Evolutionary conservation across 441 rosid species (phyloP).

Genomic region (Populus hybrid): DNA sequence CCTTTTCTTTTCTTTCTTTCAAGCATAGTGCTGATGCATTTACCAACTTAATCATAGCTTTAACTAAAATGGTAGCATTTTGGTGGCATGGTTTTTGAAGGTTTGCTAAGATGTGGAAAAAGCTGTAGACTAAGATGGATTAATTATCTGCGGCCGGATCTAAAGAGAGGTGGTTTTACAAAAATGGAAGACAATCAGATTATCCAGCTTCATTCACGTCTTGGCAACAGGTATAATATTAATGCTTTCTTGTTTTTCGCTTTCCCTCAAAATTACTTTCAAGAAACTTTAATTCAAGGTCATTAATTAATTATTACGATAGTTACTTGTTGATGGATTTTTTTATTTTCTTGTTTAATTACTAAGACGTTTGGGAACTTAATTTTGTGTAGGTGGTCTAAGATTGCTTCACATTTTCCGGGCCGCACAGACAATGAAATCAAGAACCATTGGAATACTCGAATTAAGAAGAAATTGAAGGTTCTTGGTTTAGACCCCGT

Average conservation of each 20-base stretch:
- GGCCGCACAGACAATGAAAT: slow-evolving; percentile 94
- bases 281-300: not conserved
- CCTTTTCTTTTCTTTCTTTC: not conserved
- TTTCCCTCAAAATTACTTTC: not conserved
- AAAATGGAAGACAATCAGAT: slow-evolving; percentile 73
- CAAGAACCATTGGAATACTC: slow-evolving; percentile 91
- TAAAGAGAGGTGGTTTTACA: slow-evolving; percentile 76
- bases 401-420: slow-evolving; percentile 85
- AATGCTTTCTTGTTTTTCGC: not conserved
- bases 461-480: slow-evolving; percentile 79
- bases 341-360: not conserved
- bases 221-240: slow-evolving; percentile 59
- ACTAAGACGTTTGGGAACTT: not conserved
- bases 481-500: slow-evolving; percentile 61
- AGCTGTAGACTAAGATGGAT: slow-evolving; percentile 94
- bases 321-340: no score
- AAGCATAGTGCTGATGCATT: not conserved
- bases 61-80: not conserved
- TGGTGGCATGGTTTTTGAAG: slow-evolving; percentile 31
- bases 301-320: not conserved
- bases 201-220: slow-evolving; percentile 69
- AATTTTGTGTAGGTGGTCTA: slow-evolving; percentile 65
- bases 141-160: slow-evolving; percentile 86
- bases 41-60: not conserved
- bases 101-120: slow-evolving; percentile 83